These are phyloP conservation scores for Sporothrix protearum DNA, from an alignment of 2,329 filamentous ascomycete species.

Conservation along the genomic window DNA sequence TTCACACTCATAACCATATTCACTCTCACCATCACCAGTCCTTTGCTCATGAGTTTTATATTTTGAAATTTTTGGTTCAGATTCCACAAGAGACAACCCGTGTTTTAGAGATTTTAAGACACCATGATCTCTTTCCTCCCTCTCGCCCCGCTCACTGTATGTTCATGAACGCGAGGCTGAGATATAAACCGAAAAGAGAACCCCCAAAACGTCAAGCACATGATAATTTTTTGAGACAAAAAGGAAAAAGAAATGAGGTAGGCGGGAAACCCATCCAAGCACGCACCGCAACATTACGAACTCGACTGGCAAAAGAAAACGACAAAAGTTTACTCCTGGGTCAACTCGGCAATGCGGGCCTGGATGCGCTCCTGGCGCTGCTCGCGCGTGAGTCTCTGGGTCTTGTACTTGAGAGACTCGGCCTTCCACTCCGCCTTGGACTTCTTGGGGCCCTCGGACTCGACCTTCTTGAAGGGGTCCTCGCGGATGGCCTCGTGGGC, in stretches of 20 bases:
- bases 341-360: conserved; percentile 84
- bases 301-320: neutral
- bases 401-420: conserved; percentile 87
- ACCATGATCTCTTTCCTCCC: neutral
- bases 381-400: conserved; percentile 72
- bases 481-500: conserved; percentile 96
- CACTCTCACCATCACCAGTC: neutral
- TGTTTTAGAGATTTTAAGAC: conserved; percentile 10
- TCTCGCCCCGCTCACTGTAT: neutral
- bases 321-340: conserved; percentile 44
- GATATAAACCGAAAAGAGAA: neutral
- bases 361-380: conserved; percentile 81
- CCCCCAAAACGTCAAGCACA: conserved; percentile 9
- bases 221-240: neutral
- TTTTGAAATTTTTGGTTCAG: conserved; percentile 22
- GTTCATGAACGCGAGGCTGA: neutral
- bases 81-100: conserved; percentile 9
- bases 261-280: neutral
- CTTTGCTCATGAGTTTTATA: conserved; percentile 17
- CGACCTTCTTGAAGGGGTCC: conserved; percentile 95
- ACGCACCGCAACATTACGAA: neutral
- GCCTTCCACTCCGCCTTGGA: conserved; percentile 95
- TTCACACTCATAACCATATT: neutral
- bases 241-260: neutral
- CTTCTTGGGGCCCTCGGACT: conserved; percentile 77